Percentiles rank a stretch among this genome's conserved stretches.
These are phyloP conservation scores for Sphaerulina musiva DNA, from an alignment of 2,329 filamentous ascomycete genomes.

Conservation along the genomic window DNA sequence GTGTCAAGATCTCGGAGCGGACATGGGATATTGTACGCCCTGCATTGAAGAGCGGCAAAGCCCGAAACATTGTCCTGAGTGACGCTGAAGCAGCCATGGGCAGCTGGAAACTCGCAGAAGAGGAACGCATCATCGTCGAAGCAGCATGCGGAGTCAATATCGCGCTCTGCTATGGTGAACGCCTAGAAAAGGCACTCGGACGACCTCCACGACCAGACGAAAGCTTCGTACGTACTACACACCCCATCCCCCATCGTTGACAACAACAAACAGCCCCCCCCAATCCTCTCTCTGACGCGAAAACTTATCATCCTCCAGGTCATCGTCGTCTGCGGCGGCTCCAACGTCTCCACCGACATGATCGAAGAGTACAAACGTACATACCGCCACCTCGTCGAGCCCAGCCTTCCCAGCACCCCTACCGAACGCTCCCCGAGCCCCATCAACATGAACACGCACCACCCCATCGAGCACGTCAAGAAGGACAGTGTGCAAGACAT, in stretches of 20 bases:
- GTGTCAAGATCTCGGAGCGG: conserved; percentile 58
- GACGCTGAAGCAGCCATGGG: conserved; percentile 76
- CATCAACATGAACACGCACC: conserved; percentile 1
- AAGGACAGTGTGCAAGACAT: conserved; percentile 3
- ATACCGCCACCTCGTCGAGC: conserved; percentile 25
- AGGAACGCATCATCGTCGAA: conserved; percentile 76
- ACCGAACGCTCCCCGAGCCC: conserved; percentile 1
- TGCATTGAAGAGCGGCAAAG: conserved; percentile 37
- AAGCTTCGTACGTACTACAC: conserved; percentile 51
- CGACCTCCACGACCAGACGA: conserved; percentile 55
- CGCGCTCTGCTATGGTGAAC: conserved; percentile 59
- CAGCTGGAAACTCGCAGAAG: conserved; percentile 71
- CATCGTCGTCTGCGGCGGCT: conserved; percentile 72
- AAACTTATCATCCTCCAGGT: conserved; percentile 34
- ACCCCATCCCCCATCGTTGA: too few relatives aligned
- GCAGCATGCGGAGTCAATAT: conserved; percentile 79
- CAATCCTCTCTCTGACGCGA: too few relatives aligned
- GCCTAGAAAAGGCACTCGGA: conserved; percentile 53
- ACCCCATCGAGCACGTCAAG: background rate
- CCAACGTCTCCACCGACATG: conserved; percentile 47
- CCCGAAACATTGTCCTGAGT: conserved; percentile 57
- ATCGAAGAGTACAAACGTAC: conserved; percentile 44
- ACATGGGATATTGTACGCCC: conserved; percentile 59
- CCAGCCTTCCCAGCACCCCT: conserved; percentile 1
- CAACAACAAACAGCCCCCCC: too few relatives aligned